Percentiles rank a stretch among this genome's conserved stretches.
phyloP scores from a whole-genome alignment of 2,329 filamentous ascomycete genomes.

The Alternaria sp. region DNA sequence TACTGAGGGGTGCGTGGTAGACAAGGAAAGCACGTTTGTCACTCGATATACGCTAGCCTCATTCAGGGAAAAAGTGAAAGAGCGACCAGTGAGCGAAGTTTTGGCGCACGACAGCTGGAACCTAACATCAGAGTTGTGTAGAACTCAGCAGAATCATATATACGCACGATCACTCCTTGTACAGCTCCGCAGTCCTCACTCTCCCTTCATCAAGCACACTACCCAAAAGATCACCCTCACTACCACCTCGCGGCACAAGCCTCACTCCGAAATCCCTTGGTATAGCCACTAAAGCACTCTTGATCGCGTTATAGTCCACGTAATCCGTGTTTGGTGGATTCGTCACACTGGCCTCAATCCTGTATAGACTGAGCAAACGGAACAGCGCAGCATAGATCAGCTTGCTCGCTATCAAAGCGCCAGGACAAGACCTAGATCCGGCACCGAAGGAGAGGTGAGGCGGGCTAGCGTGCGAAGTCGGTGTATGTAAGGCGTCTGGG shows the following conservation, averaged over 20 bases:
- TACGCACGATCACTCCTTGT: slow-evolving; percentile 46
- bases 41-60: background rate
- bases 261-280: slow-evolving; percentile 67
- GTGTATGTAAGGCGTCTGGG: slow-evolving; percentile 5
- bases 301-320: slow-evolving; percentile 69
- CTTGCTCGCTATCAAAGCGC: slow-evolving; percentile 61
- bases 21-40: background rate
- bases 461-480: slow-evolving; percentile 35
- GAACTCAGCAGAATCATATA: background rate
- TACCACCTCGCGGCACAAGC: slow-evolving; percentile 58
- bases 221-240: slow-evolving; percentile 34
- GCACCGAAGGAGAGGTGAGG: slow-evolving; percentile 62
- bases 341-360: slow-evolving; percentile 58
- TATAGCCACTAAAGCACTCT: slow-evolving; percentile 68
- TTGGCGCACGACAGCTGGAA: background rate
- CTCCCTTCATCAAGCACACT: slow-evolving; percentile 55
- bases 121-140: background rate
- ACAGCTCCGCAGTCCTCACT: slow-evolving; percentile 59
- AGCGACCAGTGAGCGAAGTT: background rate
- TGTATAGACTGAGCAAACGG: slow-evolving; percentile 60
- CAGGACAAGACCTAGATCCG: slow-evolving; percentile 62
- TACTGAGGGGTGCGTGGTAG: background rate
- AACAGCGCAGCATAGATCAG: slow-evolving; percentile 62
- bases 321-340: slow-evolving; percentile 69
- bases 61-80: background rate